A percentile compares a stretch with the other conserved stretches of the same genome.
phyloP scores from a whole-genome alignment of 2,329 filamentous ascomycete genomes.

The Aspergillus quadrilineatus region DNA sequence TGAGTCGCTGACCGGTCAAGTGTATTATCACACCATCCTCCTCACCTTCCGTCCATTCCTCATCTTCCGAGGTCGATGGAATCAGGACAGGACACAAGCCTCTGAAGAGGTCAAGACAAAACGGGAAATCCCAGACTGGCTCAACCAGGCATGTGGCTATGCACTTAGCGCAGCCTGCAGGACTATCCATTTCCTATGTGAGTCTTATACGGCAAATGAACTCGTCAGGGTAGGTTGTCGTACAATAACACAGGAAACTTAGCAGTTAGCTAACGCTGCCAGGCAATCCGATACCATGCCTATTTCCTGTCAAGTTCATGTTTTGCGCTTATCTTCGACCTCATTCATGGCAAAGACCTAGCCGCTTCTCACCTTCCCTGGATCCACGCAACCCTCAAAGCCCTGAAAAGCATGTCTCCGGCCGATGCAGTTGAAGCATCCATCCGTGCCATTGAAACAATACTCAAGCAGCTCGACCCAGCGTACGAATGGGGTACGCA shows the following conservation, averaged over 20 bases:
- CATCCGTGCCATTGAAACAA: slow-evolving; percentile 34
- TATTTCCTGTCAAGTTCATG: slow-evolving; percentile 47
- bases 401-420: slow-evolving; percentile 34
- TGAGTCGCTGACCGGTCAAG: slow-evolving; percentile 21
- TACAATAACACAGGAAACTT: background rate
- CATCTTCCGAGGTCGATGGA: slow-evolving; percentile 46
- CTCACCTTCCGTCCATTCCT: slow-evolving; percentile 48
- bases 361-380: slow-evolving; percentile 44
- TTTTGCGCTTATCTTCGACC: slow-evolving; percentile 45
- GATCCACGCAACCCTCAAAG: slow-evolving; percentile 42
- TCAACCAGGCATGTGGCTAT: slow-evolving; percentile 47
- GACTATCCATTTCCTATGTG: slow-evolving; percentile 43
- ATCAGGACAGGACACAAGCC: slow-evolving; percentile 30
- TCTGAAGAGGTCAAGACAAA: slow-evolving; percentile 10
- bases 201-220: slow-evolving; percentile 42
- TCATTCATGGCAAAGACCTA: slow-evolving; percentile 41
- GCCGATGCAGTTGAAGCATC: slow-evolving; percentile 18
- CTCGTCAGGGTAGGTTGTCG: slow-evolving; percentile 38
- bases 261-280: background rate
- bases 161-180: slow-evolving; percentile 44
- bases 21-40: slow-evolving; percentile 46
- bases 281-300: slow-evolving; percentile 48
- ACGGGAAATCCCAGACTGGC: slow-evolving; percentile 37
- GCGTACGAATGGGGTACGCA: slow-evolving; percentile 29
- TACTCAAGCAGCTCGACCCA: slow-evolving; percentile 32